phyloP scores from a whole-genome alignment of 2,329 filamentous ascomycete species.

The Neofusicoccum sp. region DNA sequence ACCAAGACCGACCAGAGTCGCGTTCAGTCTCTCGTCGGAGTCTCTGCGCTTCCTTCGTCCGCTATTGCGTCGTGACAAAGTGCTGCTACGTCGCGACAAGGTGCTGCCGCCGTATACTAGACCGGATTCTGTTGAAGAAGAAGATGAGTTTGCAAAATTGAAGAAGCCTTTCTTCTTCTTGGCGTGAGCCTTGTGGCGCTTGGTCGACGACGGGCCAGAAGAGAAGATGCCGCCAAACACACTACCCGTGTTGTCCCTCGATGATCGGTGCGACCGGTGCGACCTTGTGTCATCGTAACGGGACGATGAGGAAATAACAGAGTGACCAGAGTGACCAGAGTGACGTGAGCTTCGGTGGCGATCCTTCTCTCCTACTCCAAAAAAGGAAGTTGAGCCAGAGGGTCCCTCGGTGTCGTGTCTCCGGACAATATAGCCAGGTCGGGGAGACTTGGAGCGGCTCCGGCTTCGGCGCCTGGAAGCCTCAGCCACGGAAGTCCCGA shows the following conservation, averaged over 20 bases:
- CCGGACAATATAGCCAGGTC: conserved; percentile 33
- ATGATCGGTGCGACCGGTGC: conserved; percentile 32
- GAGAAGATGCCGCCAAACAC: conserved; percentile 60
- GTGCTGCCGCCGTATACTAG: conserved; percentile 49
- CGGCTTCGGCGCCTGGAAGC: conserved; percentile 31
- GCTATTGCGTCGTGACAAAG: conserved; percentile 31
- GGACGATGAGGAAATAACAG: conserved; percentile 1
- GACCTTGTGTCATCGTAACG: conserved; percentile 22
- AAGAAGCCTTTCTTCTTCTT: conserved; percentile 53
- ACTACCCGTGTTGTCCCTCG: conserved; percentile 25
- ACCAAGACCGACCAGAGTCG: conserved; percentile 49
- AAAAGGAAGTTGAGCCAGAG: conserved; percentile 23
- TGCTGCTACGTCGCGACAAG: conserved; percentile 18
- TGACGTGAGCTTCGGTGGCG: conserved; percentile 7
- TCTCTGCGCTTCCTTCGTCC: conserved; percentile 36
- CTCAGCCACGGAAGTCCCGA: conserved; percentile 43
- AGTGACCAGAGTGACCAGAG: not conserved
- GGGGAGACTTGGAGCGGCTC: conserved; percentile 38
- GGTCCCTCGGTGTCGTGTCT: conserved; percentile 36
- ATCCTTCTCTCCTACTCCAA: conserved; percentile 10
- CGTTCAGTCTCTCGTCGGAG: conserved; percentile 51
- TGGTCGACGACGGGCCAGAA: conserved; percentile 47
- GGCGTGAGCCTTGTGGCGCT: conserved; percentile 33
- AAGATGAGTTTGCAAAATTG: conserved; percentile 51
- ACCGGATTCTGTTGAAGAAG: conserved; percentile 49